These are phyloP conservation scores for Dipodascus geniculatus DNA, from an alignment of 805 yeast genomes.

Conservation along the genomic window DNA sequence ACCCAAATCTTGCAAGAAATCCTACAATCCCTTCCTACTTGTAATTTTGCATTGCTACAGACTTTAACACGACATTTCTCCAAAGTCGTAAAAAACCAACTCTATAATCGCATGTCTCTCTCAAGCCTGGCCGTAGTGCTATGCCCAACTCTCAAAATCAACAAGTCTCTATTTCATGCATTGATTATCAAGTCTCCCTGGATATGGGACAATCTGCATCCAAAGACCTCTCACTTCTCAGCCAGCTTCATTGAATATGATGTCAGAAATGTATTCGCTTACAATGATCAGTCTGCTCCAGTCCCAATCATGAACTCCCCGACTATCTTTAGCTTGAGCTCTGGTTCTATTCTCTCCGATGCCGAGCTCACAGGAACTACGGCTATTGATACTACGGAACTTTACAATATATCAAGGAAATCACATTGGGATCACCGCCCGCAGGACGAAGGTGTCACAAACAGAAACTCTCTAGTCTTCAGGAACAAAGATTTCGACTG, in stretches of 20 bases:
- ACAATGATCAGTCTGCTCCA: background rate
- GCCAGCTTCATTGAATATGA: background rate
- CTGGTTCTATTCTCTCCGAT: background rate
- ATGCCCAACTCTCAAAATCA: slow-evolving; percentile 22
- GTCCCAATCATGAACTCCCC: background rate
- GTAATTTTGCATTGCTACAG: slow-evolving; percentile 18
- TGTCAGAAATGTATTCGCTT: background rate
- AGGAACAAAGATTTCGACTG: background rate
- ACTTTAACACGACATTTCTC: slow-evolving; percentile 19
- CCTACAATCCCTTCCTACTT: slow-evolving; percentile 9
- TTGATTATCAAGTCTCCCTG: slow-evolving; percentile 13
- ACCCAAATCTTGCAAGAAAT: slow-evolving; percentile 12
- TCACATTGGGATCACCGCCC: background rate
- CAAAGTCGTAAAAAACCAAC: slow-evolving; percentile 12
- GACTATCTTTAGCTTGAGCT: background rate
- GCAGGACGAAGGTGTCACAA: background rate
- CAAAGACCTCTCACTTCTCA: slow-evolving; percentile 1
- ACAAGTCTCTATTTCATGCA: slow-evolving; percentile 14
- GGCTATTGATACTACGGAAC: background rate
- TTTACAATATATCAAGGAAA: background rate
- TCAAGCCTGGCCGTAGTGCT: slow-evolving; percentile 21
- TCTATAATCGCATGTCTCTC: slow-evolving; percentile 21
- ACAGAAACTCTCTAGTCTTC: background rate
- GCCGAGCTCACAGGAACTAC: background rate
- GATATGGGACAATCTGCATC: slow-evolving; percentile 11